These are phyloP conservation scores for Paraleonurus japonicus DNA, from an alignment of 257 asterid genomes.

Conservation along the genomic window DNA sequence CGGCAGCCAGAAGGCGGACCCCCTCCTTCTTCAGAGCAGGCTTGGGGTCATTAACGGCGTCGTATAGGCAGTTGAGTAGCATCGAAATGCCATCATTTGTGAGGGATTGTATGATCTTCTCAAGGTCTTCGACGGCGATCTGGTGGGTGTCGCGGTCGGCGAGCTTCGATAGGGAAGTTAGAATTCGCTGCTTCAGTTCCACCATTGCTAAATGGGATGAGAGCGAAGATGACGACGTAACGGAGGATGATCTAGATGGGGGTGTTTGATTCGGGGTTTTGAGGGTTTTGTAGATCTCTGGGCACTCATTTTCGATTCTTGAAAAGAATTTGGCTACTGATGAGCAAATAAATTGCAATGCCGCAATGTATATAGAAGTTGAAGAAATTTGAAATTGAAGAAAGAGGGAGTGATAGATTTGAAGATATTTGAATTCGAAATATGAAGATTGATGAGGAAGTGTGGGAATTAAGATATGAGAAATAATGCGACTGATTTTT, in stretches of 20 bases:
- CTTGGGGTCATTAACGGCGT: conserved; percentile 79
- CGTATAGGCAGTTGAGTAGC: conserved; percentile 94
- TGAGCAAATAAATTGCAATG: background rate
- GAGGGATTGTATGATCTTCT: conserved; percentile 68
- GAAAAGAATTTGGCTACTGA: background rate
- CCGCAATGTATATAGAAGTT: background rate
- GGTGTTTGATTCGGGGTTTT: conserved; percentile 56
- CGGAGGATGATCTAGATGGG: conserved; percentile 47
- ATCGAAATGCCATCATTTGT: conserved; percentile 85
- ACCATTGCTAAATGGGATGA: conserved; percentile 88
- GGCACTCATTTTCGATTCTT: conserved; percentile 36
- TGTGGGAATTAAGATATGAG: conserved; percentile 9
- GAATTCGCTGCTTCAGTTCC: conserved; percentile 86
- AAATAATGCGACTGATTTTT: conserved; percentile 18
- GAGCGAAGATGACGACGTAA: conserved; percentile 59
- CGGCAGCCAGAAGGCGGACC: conserved; percentile 65
- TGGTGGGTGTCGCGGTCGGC: conserved; percentile 98
- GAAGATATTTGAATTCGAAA: conserved; percentile 11
- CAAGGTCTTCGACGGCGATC: conserved; percentile 95
- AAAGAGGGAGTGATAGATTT: background rate
- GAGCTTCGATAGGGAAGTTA: conserved; percentile 83
- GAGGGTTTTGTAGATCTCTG: conserved; percentile 75
- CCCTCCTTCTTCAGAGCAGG: conserved; percentile 85
- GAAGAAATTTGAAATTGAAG: conserved; percentile 8
- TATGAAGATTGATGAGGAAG: background rate